Evolutionary conservation across 371 early-diverging fungal genomes (phyloP).

Genomic region (Mucor lusitanicus): DNA sequence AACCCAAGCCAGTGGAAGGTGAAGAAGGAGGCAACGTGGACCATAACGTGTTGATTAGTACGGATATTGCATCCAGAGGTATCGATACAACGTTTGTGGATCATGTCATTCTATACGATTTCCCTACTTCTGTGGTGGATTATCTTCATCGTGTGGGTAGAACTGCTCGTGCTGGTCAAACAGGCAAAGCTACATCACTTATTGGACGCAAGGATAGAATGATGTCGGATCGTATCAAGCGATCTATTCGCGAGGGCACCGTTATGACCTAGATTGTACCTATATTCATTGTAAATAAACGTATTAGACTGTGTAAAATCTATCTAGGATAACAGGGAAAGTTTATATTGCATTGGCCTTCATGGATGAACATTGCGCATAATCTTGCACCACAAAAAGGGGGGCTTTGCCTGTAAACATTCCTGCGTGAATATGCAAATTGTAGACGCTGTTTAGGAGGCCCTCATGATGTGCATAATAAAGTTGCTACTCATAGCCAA

Average conservation of each 20-base stretch:
- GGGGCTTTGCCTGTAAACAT: neutral
- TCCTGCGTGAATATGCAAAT: too few species aligned
- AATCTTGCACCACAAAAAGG: neutral
- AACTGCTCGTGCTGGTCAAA: slow-evolving; percentile 88
- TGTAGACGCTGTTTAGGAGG: too few species aligned
- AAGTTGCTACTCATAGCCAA: neutral
- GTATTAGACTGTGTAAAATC: neutral
- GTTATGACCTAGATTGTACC: slow-evolving; percentile 45
- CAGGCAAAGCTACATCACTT: slow-evolving; percentile 85
- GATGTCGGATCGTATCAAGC: slow-evolving; percentile 78
- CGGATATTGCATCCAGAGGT: slow-evolving; percentile 94
- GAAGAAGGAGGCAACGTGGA: slow-evolving; percentile 15
- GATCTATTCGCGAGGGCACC: slow-evolving; percentile 66
- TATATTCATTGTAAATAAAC: neutral
- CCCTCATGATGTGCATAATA: too few species aligned
- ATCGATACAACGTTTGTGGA: slow-evolving; percentile 90
- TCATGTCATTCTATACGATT: slow-evolving; percentile 94
- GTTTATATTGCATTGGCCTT: neutral
- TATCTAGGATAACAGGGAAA: neutral
- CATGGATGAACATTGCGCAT: neutral
- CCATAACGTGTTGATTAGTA: slow-evolving; percentile 78
- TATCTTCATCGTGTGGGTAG: slow-evolving; percentile 97
- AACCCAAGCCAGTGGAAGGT: slow-evolving; percentile 16
- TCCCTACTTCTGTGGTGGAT: slow-evolving; percentile 90
- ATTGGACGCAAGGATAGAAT: slow-evolving; percentile 77